These are phyloP conservation scores for Pistacia vera DNA, from an alignment of 345 rosid species.

Conservation along the genomic window DNA sequence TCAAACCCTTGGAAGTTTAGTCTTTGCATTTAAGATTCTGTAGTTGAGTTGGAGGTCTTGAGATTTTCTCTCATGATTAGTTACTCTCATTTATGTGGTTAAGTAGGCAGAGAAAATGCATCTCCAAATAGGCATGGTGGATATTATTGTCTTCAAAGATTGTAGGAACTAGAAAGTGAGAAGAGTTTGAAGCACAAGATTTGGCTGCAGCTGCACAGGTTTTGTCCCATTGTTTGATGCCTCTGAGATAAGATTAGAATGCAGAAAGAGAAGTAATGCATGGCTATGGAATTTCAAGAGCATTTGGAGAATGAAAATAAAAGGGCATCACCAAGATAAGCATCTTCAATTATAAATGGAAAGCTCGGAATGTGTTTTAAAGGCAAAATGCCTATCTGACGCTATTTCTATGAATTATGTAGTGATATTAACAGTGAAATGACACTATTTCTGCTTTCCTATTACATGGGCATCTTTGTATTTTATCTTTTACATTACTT, in stretches of 20 bases:
- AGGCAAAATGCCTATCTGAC: not conserved
- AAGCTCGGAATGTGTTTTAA: slow-evolving; percentile 16
- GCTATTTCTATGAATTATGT: not conserved
- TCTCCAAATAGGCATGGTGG: not conserved
- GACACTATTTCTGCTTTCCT: not conserved
- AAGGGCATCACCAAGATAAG: slow-evolving; percentile 30
- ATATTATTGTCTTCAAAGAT: slow-evolving; percentile 6
- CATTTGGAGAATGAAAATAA: slow-evolving; percentile 28
- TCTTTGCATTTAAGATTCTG: slow-evolving; percentile 20
- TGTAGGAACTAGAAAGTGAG: slow-evolving; percentile 6
- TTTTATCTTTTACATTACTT: not conserved
- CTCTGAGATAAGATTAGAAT: slow-evolving; percentile 25
- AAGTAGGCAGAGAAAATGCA: not conserved
- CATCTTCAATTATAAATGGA: slow-evolving; percentile 32
- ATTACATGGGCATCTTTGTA: slow-evolving; percentile 4
- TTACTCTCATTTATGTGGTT: slow-evolving; percentile 4
- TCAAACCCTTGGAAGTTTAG: slow-evolving; percentile 19
- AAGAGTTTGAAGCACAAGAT: not conserved
- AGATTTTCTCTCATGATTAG: slow-evolving; percentile 1
- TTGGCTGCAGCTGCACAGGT: not conserved
- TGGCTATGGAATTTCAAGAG: slow-evolving; percentile 21
- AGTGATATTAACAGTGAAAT: not conserved
- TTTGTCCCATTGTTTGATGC: slow-evolving; percentile 19
- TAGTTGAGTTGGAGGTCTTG: slow-evolving; percentile 11
- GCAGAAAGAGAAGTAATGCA: slow-evolving; percentile 10